Conservation (phyloP, 2,329 filamentous ascomycete species). For the Neofusicoccum cordaticola region DNA sequence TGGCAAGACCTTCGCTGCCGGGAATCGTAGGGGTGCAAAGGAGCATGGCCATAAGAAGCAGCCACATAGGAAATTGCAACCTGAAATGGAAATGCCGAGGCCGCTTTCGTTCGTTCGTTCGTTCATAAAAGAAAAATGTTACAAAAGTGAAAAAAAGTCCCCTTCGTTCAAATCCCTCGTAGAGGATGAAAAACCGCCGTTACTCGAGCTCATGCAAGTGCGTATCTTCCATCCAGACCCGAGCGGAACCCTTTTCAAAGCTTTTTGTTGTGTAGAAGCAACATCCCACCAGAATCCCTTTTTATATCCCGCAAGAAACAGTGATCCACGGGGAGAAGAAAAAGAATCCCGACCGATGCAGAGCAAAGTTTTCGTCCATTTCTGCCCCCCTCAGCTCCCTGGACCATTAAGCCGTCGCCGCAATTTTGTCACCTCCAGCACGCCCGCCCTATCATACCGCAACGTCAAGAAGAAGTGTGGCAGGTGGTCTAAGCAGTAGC, state of each 20-base stretch:
- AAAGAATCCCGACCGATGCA: neutral
- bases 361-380: neutral
- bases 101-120: constrained; percentile 10
- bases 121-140: constrained; percentile 2
- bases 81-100: neutral
- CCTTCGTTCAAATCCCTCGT: neutral
- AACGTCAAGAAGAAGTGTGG: neutral
- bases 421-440: neutral
- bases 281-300: constrained; percentile 7
- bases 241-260: neutral
- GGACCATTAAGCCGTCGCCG: neutral
- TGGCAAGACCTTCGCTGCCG: neutral
- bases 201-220: constrained; percentile 8
- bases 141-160: neutral
- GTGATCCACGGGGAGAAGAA: neutral
- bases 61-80: neutral
- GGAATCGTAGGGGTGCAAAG: neutral
- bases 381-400: neutral
- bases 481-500: neutral
- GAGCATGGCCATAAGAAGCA: neutral
- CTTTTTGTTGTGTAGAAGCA: neutral
- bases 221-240: neutral
- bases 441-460: neutral
- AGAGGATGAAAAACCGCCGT: neutral
- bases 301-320: neutral